Conservation (phyloP, 2,329 filamentous ascomycete species). For the Dothidotthia symphoricarpi region DNA sequence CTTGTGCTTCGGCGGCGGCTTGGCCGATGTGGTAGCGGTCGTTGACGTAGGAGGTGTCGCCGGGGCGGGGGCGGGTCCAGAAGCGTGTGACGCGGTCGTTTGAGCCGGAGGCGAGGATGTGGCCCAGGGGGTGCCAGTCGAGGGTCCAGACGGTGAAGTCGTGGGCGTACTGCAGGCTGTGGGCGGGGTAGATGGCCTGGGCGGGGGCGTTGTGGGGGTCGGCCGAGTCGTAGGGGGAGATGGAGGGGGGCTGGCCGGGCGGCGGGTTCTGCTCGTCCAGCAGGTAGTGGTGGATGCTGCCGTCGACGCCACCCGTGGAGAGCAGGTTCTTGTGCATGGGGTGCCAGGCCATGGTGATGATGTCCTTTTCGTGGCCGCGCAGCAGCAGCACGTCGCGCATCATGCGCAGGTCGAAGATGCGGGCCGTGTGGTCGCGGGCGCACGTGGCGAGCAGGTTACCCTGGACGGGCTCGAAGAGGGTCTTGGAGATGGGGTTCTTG, state of each 20-base stretch:
- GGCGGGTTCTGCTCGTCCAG: slow-evolving; percentile 91
- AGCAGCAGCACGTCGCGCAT: slow-evolving; percentile 96
- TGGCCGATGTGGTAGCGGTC: slow-evolving; percentile 96
- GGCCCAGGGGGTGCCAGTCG: slow-evolving; percentile 95
- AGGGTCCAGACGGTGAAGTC: slow-evolving; percentile 96
- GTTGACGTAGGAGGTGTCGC: slow-evolving; percentile 79
- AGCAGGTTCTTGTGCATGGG: slow-evolving; percentile 86
- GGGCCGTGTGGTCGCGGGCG: slow-evolving; percentile 86
- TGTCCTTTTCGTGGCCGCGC: slow-evolving; percentile 93
- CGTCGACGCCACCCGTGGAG: slow-evolving; percentile 86
- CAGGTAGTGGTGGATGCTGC: slow-evolving; percentile 89
- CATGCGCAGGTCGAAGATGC: slow-evolving; percentile 93
- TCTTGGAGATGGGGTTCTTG: slow-evolving; percentile 95
- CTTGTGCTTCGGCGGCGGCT: slow-evolving; percentile 85
- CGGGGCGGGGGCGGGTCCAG: slow-evolving; percentile 88
- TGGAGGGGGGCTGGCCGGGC: slow-evolving; percentile 64
- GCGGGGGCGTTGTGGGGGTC: slow-evolving; percentile 77
- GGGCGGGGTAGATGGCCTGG: slow-evolving; percentile 89
- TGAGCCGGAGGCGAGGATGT: slow-evolving; percentile 91
- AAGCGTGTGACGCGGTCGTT: slow-evolving; percentile 97
- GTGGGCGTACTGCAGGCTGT: slow-evolving; percentile 83
- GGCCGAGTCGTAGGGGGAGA: slow-evolving; percentile 77
- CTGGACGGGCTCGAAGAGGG: slow-evolving; percentile 81
- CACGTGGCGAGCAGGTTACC: slow-evolving; percentile 87
- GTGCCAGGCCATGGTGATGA: slow-evolving; percentile 90